A percentile compares a stretch with the other conserved stretches of the same genome.
phyloP scores from a whole-genome alignment of 371 early-diverging fungal species.

The Globomyces sp. region DNA sequence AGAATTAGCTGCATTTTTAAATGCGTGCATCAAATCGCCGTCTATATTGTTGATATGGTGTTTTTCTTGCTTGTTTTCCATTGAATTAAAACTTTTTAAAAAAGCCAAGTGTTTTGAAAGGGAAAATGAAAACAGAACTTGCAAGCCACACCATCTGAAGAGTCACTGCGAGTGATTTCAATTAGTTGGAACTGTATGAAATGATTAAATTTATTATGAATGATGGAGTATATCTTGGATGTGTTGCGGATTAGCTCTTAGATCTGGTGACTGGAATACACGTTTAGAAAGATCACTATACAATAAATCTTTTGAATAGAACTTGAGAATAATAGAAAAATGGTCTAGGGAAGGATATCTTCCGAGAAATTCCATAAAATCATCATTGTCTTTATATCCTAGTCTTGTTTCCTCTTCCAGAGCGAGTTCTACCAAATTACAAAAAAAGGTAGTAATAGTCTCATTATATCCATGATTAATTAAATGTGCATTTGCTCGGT shows the following conservation, averaged over 20 bases:
- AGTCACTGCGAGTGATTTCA: no score
- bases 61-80: neutral
- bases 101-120: no score
- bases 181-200: no score
- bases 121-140: no score
- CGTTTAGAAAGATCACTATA: slow-evolving; percentile 42
- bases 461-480: slow-evolving; percentile 50
- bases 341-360: slow-evolving; percentile 49
- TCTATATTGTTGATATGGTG: slow-evolving; percentile 13
- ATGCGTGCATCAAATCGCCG: slow-evolving; percentile 25
- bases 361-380: slow-evolving; percentile 57
- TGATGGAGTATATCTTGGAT: no score
- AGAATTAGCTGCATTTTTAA: slow-evolving; percentile 66
- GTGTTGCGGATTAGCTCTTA: slow-evolving; percentile 1
- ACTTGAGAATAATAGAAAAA: slow-evolving; percentile 42
- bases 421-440: slow-evolving; percentile 49
- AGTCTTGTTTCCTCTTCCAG: slow-evolving; percentile 26
- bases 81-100: no score
- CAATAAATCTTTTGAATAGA: slow-evolving; percentile 48
- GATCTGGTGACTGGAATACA: slow-evolving; percentile 45
- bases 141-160: no score
- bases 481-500: slow-evolving; percentile 40
- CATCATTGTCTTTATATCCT: slow-evolving; percentile 30
- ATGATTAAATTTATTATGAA: no score
- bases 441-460: slow-evolving; percentile 59